These are phyloP conservation scores for Xylaria scruposa DNA, from an alignment of 495 filamentous ascomycete species.

Conservation along the genomic window DNA sequence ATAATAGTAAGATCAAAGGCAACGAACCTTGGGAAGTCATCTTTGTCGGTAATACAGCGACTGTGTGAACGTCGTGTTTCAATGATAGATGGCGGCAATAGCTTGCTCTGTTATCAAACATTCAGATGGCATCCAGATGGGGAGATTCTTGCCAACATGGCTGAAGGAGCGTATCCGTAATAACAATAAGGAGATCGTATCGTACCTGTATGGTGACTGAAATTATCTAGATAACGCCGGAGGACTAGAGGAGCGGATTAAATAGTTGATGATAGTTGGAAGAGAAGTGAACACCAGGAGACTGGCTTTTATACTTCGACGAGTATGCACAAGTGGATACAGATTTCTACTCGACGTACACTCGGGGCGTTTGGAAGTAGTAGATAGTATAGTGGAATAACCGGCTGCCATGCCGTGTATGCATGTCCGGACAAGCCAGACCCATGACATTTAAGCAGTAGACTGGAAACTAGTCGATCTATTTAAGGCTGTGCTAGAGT, in stretches of 20 bases:
- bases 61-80: neutral
- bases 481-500: neutral
- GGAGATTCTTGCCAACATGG: neutral
- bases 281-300: neutral
- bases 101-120: neutral
- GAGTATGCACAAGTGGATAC: neutral
- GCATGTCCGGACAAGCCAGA: neutral
- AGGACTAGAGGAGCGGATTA: neutral
- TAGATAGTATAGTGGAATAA: neutral
- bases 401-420: neutral
- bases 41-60: neutral
- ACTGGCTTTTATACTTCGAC: neutral
- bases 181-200: neutral
- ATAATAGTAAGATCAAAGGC: neutral
- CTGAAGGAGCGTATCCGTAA: neutral
- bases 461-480: neutral
- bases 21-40: neutral
- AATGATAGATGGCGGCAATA: no score
- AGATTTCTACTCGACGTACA: neutral
- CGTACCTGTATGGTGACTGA: neutral
- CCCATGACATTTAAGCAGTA: neutral
- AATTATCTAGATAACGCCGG: neutral
- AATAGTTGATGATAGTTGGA: neutral
- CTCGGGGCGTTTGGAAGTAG: neutral
- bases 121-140: neutral